These are phyloP conservation scores for Dactylellina leptospora DNA, from an alignment of 2,329 filamentous ascomycete genomes.

Conservation along the genomic window DNA sequence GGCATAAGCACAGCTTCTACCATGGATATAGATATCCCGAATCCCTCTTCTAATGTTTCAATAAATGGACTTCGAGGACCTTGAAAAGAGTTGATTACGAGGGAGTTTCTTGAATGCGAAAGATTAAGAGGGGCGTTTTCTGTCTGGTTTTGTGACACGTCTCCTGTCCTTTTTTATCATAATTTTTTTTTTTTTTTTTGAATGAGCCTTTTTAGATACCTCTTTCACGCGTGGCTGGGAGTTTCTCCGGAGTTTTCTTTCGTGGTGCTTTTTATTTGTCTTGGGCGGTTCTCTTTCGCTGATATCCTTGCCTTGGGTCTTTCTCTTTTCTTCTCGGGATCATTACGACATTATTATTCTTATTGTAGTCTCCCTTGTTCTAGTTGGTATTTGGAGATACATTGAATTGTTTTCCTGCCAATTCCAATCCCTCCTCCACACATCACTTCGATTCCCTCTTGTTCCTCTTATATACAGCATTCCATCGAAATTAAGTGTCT, in stretches of 20 bases:
- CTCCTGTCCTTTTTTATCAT: conserved; percentile 20
- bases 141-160: conserved; percentile 16
- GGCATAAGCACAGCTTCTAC: neutral
- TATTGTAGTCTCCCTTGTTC: conserved; percentile 1
- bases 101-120: neutral
- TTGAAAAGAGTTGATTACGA: neutral
- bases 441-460: neutral
- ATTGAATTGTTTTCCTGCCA: neutral
- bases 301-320: conserved; percentile 43
- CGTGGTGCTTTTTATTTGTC: conserved; percentile 1
- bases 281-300: conserved; percentile 40
- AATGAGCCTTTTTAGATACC: conserved; percentile 50
- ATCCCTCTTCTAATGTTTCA: conserved; percentile 11
- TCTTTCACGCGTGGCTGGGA: conserved; percentile 41
- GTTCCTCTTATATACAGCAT: neutral
- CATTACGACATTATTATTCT: conserved; percentile 5
- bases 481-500: conserved; percentile 7
- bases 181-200: conserved; percentile 2
- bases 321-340: conserved; percentile 9
- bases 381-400: neutral
- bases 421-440: neutral
- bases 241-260: conserved; percentile 24
- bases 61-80: conserved; percentile 22
- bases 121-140: conserved; percentile 18
- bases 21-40: conserved; percentile 48